Evolutionary conservation across 805 yeast species (phyloP).

Genomic region (Wickerhamiella bombiphila): DNA sequence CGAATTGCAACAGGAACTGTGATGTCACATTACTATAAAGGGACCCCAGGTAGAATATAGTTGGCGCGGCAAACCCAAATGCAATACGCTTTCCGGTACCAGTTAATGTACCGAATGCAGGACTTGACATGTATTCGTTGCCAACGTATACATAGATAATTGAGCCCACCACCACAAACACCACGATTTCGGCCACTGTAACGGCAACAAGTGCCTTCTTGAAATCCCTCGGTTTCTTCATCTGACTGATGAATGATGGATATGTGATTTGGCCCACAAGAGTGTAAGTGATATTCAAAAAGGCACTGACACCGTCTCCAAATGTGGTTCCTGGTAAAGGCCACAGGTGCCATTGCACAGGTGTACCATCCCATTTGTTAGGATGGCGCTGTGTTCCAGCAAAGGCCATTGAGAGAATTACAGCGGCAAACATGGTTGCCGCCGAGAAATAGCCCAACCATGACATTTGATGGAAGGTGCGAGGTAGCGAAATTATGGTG

Average conservation of each 20-base stretch:
- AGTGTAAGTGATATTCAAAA: conserved; percentile 45
- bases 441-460: conserved; percentile 40
- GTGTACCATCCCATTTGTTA: conserved; percentile 25
- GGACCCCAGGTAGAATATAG: conserved; percentile 37
- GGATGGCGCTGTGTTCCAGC: conserved; percentile 42
- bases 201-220: conserved; percentile 41
- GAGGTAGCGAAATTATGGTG: conserved; percentile 37
- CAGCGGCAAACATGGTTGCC: conserved; percentile 42
- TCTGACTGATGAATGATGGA: conserved; percentile 47
- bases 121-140: conserved; percentile 36
- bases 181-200: conserved; percentile 34
- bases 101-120: conserved; percentile 41
- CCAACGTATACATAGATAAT: conserved; percentile 47
- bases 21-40: conserved; percentile 41
- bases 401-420: conserved; percentile 36
- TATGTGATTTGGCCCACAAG: conserved; percentile 52
- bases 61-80: conserved; percentile 48
- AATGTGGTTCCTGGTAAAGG: conserved; percentile 39
- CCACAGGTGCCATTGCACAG: conserved; percentile 34
- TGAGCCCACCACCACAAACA: conserved; percentile 42
- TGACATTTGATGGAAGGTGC: conserved; percentile 42
- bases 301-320: conserved; percentile 40
- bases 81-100: conserved; percentile 37
- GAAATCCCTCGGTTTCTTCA: conserved; percentile 44
- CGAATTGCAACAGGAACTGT: conserved; percentile 34